Base-by-base conservation (phyloP, 108 stramenopile genomes). In the Cylindrotheca fusiformis region DNA sequence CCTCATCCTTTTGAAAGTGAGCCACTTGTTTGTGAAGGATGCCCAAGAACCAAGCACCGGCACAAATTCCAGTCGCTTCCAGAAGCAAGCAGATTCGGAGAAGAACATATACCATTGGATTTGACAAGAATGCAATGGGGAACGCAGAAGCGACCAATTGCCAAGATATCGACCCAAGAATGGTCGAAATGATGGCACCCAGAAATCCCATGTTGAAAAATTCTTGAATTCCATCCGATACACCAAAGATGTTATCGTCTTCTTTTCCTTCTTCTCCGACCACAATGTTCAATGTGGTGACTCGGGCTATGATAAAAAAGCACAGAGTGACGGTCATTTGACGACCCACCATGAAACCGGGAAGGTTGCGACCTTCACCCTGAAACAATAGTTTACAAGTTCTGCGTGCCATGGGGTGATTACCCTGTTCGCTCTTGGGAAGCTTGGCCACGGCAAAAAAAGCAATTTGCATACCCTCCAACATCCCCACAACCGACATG, bases 141-240 rank as follows among this genome's bases (percentile, higher is more conserved):
- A 75, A 84, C 55, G 84, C 90, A n/a, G n/a, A n/a, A n/a, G n/a
- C n/a, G n/a, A n/a, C n/a, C n/a, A n/a, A n/a, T n/a, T n/a, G n/a
- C n/a, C 90, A 91, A 0, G 72, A 54, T 55, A 91, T 84, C 58
- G 85, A 91, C 26, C 77, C 90, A 48, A 87, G 55, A 55, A 88
- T 86, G 48, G 90, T 91, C 24, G 87, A 85, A 47, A 84, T 86
- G 67, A 92, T 60, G 44, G 90, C 90, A n/a, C 87, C 90, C 25
- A 86, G 74, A 60, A 92, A 76, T 48, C 90, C 90, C 30, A 71
- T 79, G 80, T 92, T 83, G 76, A 92, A 78, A 74, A 92, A 79
- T 28, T 75, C 59, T 52, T 92, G 90, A 59, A 84, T 60, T 27
- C 63, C 26, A 52, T 84, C 75, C 24, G 74, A 74, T 4, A 87